Evolutionary conservation across 768 basidiomycete species (phyloP), one percentile per base, ranked within the genome.

Genomic region (Trametes maxima): DNA sequence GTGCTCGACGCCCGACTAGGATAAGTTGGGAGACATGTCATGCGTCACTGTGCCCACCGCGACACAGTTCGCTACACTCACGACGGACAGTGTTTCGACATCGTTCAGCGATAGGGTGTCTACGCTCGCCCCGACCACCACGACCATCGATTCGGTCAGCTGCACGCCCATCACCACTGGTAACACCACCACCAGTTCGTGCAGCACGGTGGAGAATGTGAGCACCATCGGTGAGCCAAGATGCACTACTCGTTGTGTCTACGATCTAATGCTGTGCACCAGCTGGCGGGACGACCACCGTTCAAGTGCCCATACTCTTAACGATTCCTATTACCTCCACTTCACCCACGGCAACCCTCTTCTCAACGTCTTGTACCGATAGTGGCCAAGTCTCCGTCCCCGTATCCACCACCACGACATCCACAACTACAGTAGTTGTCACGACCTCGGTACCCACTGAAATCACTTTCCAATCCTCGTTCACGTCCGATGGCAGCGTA

Each of bases 41-140:
- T 64, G 63, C 47, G 40, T 36, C 16, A 49, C 63, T 17, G 22
- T 48, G 35, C 57, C 65, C 0, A 69, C 68, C 5, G 65, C 62
- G 28, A 69, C 68, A 4, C 52, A 57, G 52, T 67, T 69, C 49
- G 37, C 54, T 22, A 69, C 68, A 3, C 13, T 67, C 54, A 66
- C 66, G 14, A 62, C 63, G 4, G 50, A 52, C 40, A 63, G 60
- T 25, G 43, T 65, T 35, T 64, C 66, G 11, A 69, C 68, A 2
- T 64, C 66, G 11, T 55, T 53, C 53, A 60, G 57, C 24, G 24
- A 46, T 13, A 65, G 58, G 33, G 44, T 65, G 13, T 61, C 64
- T 16, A 66, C 68, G 16, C 21, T 64, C 1, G 51, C 63, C 1
- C 54, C 65, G 10, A 56, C 54, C 3, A 25, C 57, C 11, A 64